Base-by-base conservation (phyloP, 805 yeast genomes). In the Wickerhamiella domercqiae region DNA sequence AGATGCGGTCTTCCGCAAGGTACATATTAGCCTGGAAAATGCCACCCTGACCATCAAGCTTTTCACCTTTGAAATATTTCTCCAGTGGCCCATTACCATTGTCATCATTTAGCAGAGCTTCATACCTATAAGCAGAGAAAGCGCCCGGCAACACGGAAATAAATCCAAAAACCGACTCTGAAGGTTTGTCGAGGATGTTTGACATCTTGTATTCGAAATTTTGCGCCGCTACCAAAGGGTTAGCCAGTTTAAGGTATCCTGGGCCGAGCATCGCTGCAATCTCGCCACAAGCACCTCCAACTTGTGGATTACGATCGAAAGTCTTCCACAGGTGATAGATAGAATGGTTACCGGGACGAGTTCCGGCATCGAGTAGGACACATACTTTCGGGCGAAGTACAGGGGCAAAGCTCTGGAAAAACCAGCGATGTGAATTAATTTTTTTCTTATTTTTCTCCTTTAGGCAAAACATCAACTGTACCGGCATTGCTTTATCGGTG, bases 281-380 rank as follows among this genome's bases (percentile, higher is more conserved):
- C 55, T 90, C 97, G 38, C 98, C 98, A 71, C 98, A 87, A 1
- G 96, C 93, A 29, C 98, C 98, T 2, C 94, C 98, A 16, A 87
- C 93, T 38, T 73, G 70, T 2, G 83, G 78, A 48, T 75, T 68
- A 42, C 65, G 66, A 44, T 71, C 73, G 53, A 87, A 90, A 29
- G 86, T 71, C 55, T 75, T 75, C 98, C 98, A 87, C 39, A 90
- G 61, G 47, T 81, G 79, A 56, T 81, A 86, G 36, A 87, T 71
- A 2, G 96, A 77, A 47, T 80, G 82, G 44, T 72, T 70, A 3
- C 80, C 71, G 2, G 97, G 95, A 55, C 77, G 78, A 1, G 98
- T 87, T 50, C 98, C 98, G 17, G 94, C 94, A 60, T 90, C 97
- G 37, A 90, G 62, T 38, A 87, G 63, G 43, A 82, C 75, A 20